Evolutionary conservation across 805 yeast genomes (phyloP).

Genomic region (Debaryomyces maramus): DNA sequence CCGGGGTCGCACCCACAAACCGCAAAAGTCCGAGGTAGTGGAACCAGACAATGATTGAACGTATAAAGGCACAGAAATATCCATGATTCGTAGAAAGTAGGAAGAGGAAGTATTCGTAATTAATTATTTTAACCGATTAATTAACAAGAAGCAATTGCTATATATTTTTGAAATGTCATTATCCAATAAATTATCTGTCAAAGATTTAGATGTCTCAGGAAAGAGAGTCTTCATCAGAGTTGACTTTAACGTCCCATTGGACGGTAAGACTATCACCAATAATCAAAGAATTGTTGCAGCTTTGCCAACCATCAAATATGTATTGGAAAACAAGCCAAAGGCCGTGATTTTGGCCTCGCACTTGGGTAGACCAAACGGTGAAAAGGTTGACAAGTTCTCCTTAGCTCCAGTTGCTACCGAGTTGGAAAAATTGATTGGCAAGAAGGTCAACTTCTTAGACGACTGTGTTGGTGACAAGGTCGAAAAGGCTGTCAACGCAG

Average conservation of each 20-base stretch:
- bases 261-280: slow-evolving; percentile 96
- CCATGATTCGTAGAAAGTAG: too few species aligned
- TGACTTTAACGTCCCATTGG: slow-evolving; percentile 93
- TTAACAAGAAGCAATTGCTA: slow-evolving; percentile 2
- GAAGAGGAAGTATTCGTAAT: neutral
- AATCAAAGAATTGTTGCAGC: slow-evolving; percentile 99
- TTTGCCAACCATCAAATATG: slow-evolving; percentile 96
- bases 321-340: slow-evolving; percentile 87
- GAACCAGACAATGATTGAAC: neutral
- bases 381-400: slow-evolving; percentile 79
- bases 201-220: slow-evolving; percentile 81
- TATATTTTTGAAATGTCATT: slow-evolving; percentile 70
- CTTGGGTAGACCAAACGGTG: slow-evolving; percentile 99
- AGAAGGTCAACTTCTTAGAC: slow-evolving; percentile 72
- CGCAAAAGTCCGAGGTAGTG: slow-evolving; percentile 5
- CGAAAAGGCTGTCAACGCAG: slow-evolving; percentile 71
- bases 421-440: slow-evolving; percentile 71
- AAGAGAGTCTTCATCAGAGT: slow-evolving; percentile 99
- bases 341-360: slow-evolving; percentile 93
- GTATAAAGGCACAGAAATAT: neutral
- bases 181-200: slow-evolving; percentile 88
- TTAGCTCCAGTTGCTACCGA: slow-evolving; percentile 92
- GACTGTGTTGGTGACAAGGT: slow-evolving; percentile 95
- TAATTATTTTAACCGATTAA: slow-evolving; percentile 7
- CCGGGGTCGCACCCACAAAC: slow-evolving; percentile 5